Base-by-base conservation (phyloP, 1,139 yeast genomes). In the Pichia kudriavzevii region DNA sequence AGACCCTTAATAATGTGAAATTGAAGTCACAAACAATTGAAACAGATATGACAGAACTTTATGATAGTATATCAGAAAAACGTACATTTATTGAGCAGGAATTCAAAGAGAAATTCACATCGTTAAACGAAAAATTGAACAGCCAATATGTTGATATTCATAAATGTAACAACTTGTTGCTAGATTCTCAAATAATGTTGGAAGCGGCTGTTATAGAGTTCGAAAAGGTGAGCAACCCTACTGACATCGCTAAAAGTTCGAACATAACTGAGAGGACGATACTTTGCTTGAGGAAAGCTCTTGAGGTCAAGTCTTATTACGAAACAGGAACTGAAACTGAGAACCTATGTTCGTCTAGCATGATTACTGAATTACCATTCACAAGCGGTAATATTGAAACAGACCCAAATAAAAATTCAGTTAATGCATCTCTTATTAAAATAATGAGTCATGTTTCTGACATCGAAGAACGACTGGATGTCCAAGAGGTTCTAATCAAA, bases 151-250 rank as follows among this genome's bases (percentile, higher is more conserved):
- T 52, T 20, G 51, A 48, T 18, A 21, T 51, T 9, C 46, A 40
- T 32, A 55, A 53, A 35, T 45, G 56, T 25, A 46, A 47, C 28
- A 31, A 51, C 2, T 30, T 50, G 32, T 35, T 53, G 5, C 17
- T 44, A 1, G 45, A 49, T 30, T 41, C 57, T 7, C 45, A 51
- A 34, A 40, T 47, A n/a, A 28, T 54, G 22, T 41, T 51, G 27
- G 55, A 52, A 29, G 48, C 56, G 2, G 42, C 53, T 12, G 22
- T 52, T 12, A 38, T 45, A 1, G 50, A 47, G 15, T 45, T 50
- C 31, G 54, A 52, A 34, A 23, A 43, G n/a, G n/a, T n/a, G n/a
- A n/a, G n/a, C n/a, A n/a, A n/a, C n/a, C n/a, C n/a, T n/a, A n/a
- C n/a, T n/a, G n/a, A n/a, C n/a, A n/a, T n/a, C n/a, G n/a, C n/a